Evolutionary conservation across 164 flowering plant genomes (phyloP), one percentile per base, ranked within the genome.

Genomic region (Stephania yunnanensis): DNA sequence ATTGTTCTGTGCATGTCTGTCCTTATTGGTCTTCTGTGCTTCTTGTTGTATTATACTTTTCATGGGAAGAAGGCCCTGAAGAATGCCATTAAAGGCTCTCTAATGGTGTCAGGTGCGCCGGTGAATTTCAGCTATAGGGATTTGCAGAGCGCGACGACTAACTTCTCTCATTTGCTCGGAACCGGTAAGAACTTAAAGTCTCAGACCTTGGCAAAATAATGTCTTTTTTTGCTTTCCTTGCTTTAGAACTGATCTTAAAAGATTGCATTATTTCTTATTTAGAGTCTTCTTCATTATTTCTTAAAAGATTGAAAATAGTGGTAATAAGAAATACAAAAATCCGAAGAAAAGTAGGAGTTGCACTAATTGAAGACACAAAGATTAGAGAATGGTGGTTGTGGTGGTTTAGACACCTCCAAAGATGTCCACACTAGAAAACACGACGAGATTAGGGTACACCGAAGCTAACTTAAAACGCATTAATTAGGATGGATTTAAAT

Each of bases 51-150:
- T 63, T 83, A 87, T 80, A 85, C 77, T 74, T 78, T 88, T 64
- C 87, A 84, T 44, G 81, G 85, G 45, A 83, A 75, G 69, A 86
- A 85, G 69, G 7, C 69, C 19, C 52, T 92, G 30, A 87, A 75
- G 75, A 85, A 80, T 79, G 83, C 88, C 19, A 73, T 86, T 36
- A 86, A 85, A 29, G 78, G 72, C 45, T 81, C 89, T 15, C 63
- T 89, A 30, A 83, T 83, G 31, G 83, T 91, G 4, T 84, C 89
- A 1, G 97, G 95, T 22, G 88, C 91, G 75, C 97, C 97, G 0
- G n/a, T 88, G 64, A 86, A 78, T 81, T 89, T 95, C 78, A 82
- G 78, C 42, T 92, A 81, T 81, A 86, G 95, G 0, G 94, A 95
- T 80, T 74, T 95, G 64, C 97, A 93, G 73, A 69, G 61, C 15